Evolutionary conservation across 306 rosid genomes (phyloP).

Genomic region (Vigna angularis): DNA sequence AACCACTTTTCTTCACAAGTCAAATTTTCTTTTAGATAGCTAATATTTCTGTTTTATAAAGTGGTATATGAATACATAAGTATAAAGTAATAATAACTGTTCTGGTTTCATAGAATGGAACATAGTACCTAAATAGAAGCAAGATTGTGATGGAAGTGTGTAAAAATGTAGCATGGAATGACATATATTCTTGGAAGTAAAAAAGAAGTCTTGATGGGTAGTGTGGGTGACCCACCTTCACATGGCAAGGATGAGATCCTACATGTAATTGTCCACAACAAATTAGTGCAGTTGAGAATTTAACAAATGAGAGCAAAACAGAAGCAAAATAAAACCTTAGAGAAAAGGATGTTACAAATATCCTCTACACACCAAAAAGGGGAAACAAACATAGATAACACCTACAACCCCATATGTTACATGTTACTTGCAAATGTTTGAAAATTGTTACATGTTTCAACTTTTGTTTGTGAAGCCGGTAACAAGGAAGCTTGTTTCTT

Average conservation of each 20-base stretch:
- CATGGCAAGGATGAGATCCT: slow-evolving; percentile 41
- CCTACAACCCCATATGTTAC: slow-evolving; percentile 20
- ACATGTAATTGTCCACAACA: slow-evolving; percentile 31
- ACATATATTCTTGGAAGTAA: slow-evolving; percentile 8
- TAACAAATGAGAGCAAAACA: slow-evolving; percentile 25
- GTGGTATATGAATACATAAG: too few species aligned
- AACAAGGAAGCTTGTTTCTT: not conserved
- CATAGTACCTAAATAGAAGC: too few species aligned
- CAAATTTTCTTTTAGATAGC: too few species aligned
- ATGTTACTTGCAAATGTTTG: not conserved
- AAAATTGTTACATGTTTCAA: not conserved
- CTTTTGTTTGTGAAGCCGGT: not conserved
- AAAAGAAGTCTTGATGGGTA: slow-evolving; percentile 16
- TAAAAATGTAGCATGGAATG: not conserved
- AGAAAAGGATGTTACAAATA: slow-evolving; percentile 38
- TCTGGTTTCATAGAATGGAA: too few species aligned
- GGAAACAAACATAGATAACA: slow-evolving; percentile 22
- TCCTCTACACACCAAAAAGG: slow-evolving; percentile 19
- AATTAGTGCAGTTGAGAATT: slow-evolving; percentile 32
- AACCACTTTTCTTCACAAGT: too few species aligned
- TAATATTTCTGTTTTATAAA: too few species aligned
- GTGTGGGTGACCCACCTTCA: slow-evolving; percentile 48
- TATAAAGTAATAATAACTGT: too few species aligned
- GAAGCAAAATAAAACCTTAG: slow-evolving; percentile 10
- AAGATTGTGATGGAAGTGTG: too few species aligned